These are phyloP conservation scores for Penicillium arizonense DNA, from an alignment of 495 filamentous ascomycete species.

Conservation along the genomic window DNA sequence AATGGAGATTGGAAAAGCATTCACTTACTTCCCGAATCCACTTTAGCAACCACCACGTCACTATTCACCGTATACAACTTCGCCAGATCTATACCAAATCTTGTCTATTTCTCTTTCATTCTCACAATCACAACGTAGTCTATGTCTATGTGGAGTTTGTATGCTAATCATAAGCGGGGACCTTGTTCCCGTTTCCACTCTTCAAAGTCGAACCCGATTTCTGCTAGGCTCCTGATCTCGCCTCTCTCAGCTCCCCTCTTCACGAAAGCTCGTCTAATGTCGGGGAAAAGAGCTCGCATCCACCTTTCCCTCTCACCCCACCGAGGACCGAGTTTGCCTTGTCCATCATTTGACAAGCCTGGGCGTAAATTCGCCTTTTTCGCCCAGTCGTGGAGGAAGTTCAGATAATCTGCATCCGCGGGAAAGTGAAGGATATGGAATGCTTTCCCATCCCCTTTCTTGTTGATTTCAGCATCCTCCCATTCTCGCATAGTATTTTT, in stretches of 20 bases:
- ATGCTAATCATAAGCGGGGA: conserved; percentile 5
- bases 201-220: conserved; percentile 61
- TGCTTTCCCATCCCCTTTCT: conserved; percentile 44
- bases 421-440: conserved; percentile 73
- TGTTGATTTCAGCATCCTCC: conserved; percentile 46
- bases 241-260: conserved; percentile 44
- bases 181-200: conserved; percentile 29
- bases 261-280: conserved; percentile 56
- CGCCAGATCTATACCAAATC: too few species aligned
- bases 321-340: conserved; percentile 60
- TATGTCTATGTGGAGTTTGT: conserved; percentile 1
- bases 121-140: neutral
- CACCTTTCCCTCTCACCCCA: conserved; percentile 70
- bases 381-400: conserved; percentile 64
- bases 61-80: too few species aligned
- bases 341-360: conserved; percentile 44
- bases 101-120: too few species aligned
- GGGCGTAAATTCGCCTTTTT: conserved; percentile 35
- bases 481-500: conserved; percentile 62
- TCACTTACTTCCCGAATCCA: too few species aligned
- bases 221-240: conserved; percentile 46
- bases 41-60: too few species aligned
- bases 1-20: too few species aligned
- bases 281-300: conserved; percentile 53
- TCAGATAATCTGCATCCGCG: conserved; percentile 76